Conservation (phyloP, 2,329 filamentous ascomycete genomes). For the Fusarium coicis region DNA sequence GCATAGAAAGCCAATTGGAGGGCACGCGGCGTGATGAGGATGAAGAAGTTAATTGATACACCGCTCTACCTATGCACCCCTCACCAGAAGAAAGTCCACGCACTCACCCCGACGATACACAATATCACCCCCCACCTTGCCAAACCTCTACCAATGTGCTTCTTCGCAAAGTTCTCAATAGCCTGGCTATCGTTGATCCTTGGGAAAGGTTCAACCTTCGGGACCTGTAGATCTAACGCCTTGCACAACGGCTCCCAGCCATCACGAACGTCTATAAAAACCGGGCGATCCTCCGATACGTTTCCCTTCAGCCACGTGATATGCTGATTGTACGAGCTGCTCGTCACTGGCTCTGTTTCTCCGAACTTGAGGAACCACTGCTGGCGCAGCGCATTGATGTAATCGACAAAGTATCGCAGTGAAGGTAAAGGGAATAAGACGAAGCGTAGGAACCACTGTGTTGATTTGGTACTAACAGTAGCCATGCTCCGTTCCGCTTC, state of each 20-base stretch:
- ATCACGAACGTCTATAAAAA: not conserved
- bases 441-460: not conserved
- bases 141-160: not conserved
- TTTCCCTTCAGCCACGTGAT: not conserved
- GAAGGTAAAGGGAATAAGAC: not conserved
- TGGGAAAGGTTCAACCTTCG: not conserved
- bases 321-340: not conserved
- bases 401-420: not conserved
- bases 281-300: not conserved
- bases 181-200: not conserved
- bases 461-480: not conserved
- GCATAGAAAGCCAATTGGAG: too few species aligned
- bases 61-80: not conserved
- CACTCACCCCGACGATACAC: rapidly evolving
- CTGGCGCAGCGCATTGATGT: not conserved
- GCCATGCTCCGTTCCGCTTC: not conserved
- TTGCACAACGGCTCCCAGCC: not conserved
- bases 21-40: not conserved
- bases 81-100: not conserved
- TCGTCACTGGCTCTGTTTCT: not conserved
- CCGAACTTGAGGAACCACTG: not conserved
- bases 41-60: too few species aligned
- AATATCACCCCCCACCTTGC: not conserved
- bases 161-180: not conserved
- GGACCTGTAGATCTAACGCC: not conserved